Percentiles rank a stretch among this genome's conserved stretches.
These are phyloP conservation scores for Aspergillus sp. DNA, from an alignment of 2,329 filamentous ascomycete genomes.

Conservation along the genomic window DNA sequence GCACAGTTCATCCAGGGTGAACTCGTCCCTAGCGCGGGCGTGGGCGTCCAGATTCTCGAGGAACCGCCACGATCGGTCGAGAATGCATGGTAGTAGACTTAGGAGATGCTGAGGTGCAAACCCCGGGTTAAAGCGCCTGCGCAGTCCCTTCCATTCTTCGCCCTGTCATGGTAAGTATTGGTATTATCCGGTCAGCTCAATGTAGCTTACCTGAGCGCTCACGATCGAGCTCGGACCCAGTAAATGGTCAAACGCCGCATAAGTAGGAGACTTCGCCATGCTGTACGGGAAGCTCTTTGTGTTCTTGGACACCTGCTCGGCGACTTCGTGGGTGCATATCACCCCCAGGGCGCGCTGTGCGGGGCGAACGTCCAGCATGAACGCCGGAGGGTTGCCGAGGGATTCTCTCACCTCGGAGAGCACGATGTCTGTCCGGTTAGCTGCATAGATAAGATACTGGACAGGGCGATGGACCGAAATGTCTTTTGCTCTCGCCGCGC, in stretches of 20 bases:
- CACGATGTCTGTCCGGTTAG: constrained; percentile 1
- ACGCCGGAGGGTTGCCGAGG: constrained; percentile 5
- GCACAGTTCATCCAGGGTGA: constrained; percentile 17
- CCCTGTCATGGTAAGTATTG: constrained; percentile 7
- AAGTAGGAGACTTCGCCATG: constrained; percentile 5
- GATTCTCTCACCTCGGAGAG: neutral
- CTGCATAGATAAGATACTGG: neutral
- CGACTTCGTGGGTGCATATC: constrained; percentile 10
- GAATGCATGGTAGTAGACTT: constrained; percentile 16
- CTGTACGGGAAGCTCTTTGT: constrained; percentile 12
- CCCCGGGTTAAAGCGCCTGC: constrained; percentile 23
- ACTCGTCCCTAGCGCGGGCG: constrained; percentile 11
- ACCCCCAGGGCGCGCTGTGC: constrained; percentile 4
- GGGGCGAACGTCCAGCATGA: constrained; percentile 9
- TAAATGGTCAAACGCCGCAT: neutral
- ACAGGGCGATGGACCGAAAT: constrained; percentile 3
- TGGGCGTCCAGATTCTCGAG: constrained; percentile 13
- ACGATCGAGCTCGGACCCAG: constrained; percentile 7
- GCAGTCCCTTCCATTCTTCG: constrained; percentile 18
- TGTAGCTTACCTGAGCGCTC: constrained; percentile 2
- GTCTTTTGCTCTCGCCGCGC: constrained; percentile 2
- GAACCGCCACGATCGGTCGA: constrained; percentile 17
- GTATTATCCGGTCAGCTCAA: neutral
- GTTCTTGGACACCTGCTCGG: constrained; percentile 9
- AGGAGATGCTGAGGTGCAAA: constrained; percentile 20